Conservation (phyloP, 352 stramenopile species). For the Elongisporangium prolatum region DNA sequence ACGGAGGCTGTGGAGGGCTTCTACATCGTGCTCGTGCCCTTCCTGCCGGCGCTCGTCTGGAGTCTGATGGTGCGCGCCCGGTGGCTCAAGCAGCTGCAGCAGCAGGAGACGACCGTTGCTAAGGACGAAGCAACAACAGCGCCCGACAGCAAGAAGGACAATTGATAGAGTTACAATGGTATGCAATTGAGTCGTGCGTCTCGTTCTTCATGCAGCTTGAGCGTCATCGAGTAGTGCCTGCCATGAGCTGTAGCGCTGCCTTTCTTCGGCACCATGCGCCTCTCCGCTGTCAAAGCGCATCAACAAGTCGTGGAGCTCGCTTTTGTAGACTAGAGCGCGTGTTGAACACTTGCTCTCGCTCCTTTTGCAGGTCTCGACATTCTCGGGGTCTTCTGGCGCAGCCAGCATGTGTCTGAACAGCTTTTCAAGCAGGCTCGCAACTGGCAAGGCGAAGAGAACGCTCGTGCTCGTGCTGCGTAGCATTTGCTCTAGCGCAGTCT, state of each 20-base stretch:
- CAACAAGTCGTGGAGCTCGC: not conserved
- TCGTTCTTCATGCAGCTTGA: conserved; percentile 9
- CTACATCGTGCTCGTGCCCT: conserved; percentile 81
- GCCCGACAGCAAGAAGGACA: conserved; percentile 22
- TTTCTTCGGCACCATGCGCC: not conserved
- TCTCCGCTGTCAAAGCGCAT: conserved; percentile 2
- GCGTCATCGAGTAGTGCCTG: not conserved
- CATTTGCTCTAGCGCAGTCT: conserved; percentile 27
- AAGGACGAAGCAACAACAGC: conserved; percentile 14
- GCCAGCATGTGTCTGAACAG: not conserved
- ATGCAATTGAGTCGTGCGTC: not conserved
- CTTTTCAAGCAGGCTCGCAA: not conserved
- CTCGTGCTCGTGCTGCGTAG: conserved; percentile 2
- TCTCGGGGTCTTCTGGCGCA: not conserved
- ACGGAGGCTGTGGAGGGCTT: conserved; percentile 69
- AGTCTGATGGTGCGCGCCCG: conserved; percentile 69
- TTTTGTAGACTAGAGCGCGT: not conserved
- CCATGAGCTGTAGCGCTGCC: conserved; percentile 1
- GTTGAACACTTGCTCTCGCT: not conserved
- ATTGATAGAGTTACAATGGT: conserved; percentile 8
- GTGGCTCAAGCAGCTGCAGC: conserved; percentile 44
- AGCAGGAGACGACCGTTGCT: conserved; percentile 2
- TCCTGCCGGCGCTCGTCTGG: conserved; percentile 81
- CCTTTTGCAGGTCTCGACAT: not conserved
- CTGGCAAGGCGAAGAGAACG: not conserved